A percentile compares a stretch with the other conserved stretches of the same genome.
Evolutionary conservation across 2,329 filamentous ascomycete genomes (phyloP).

Genomic region (Phialemonium atrogriseum): DNA sequence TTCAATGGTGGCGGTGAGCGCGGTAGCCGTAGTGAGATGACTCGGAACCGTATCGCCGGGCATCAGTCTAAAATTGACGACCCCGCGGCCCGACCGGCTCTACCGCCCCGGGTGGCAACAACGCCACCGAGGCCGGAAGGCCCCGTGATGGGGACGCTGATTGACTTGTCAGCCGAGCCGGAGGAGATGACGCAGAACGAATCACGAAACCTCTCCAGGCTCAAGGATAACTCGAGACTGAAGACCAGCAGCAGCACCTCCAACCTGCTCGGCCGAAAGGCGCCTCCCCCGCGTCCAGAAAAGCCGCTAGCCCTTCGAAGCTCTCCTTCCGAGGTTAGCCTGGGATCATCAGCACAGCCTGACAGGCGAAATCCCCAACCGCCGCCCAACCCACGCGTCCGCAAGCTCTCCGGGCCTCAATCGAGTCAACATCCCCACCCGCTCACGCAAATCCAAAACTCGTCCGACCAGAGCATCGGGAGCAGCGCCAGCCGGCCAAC

Average conservation of each 20-base stretch:
- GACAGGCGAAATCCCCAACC: background rate
- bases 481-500: constrained; percentile 10
- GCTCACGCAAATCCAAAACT: constrained; percentile 31
- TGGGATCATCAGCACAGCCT: background rate
- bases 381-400: constrained; percentile 24
- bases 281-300: constrained; percentile 45
- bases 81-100: constrained; percentile 16
- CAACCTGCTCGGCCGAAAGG: constrained; percentile 17
- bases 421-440: constrained; percentile 24
- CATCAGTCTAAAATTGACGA: constrained; percentile 12
- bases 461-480: constrained; percentile 22
- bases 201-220: constrained; percentile 21
- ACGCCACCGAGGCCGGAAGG: constrained; percentile 19
- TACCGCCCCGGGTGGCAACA: constrained; percentile 22
- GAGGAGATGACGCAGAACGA: constrained; percentile 26
- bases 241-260: constrained; percentile 54
- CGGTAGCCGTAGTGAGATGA: too few species aligned
- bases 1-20: constrained; percentile 16
- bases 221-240: constrained; percentile 53
- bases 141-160: constrained; percentile 47
- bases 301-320: constrained; percentile 51
- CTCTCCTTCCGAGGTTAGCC: constrained; percentile 21
- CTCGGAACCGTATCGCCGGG: too few species aligned
- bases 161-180: constrained; percentile 51
- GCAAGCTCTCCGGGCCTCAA: constrained; percentile 20